Base-by-base conservation (phyloP, 768 basidiomycete species). In the Candolleomyces eurysporus region DNA sequence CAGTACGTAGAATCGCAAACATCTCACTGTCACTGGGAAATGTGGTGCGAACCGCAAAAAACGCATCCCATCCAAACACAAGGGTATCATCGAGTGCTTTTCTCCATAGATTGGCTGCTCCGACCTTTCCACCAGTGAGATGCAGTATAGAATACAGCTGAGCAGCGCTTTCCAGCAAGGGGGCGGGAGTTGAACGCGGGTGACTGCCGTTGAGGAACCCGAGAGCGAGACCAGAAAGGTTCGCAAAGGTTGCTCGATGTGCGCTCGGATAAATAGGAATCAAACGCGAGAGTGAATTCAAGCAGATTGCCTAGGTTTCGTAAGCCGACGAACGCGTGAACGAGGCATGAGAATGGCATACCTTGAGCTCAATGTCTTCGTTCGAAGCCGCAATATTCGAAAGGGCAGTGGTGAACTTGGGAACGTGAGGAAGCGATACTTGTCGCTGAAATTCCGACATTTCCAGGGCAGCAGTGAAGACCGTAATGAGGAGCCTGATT, bases 401-500 rank as follows among this genome's bases (percentile, higher is more conserved):
- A 39, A 93, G 73, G 3, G 84, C 82, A 46, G 76, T 65, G 30
- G 85, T 85, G 70, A 89, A 86, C 74, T 92, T 94, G 17, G 87
- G 80, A 26, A 92, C 79, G 66, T 86, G 86, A 2, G 93, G 92
- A 5, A 80, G 77, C 40, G 83, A 83, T 4, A 92, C 77, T 72
- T 94, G 92, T 68, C 93, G 79, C 69, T 93, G 90, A 72, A 92
- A 94, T 72, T 94, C 92, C 32, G 86, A 77, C n/a, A 84, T 76
- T 69, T 85, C 83, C 22, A 75, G 74, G 2, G 87, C 84, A 57
- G 75, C 76, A 30, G 79, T 82, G 67, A 92, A 89, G 4, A 94
- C 80, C 21, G 79, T 73, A 46, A 82, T 72, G 52, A 91, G 67
- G 17, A 93, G 84, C 49, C 86, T 80, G n/a, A 91, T 81, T 13